Evolutionary conservation across 345 rosid species (phyloP).

Genomic region (Populus deltoides): DNA sequence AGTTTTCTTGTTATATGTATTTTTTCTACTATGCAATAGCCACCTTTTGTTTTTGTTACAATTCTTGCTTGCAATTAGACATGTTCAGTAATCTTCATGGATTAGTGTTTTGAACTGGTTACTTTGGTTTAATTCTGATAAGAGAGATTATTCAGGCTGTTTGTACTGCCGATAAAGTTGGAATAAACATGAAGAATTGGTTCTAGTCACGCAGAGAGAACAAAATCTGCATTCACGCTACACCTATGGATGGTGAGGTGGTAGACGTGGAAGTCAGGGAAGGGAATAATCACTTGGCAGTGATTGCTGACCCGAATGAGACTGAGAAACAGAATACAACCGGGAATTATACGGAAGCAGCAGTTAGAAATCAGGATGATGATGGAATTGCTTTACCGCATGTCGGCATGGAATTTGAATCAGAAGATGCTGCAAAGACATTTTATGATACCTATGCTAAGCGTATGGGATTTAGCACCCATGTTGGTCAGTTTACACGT

Average conservation of each 20-base stretch:
- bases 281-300: conserved; percentile 6
- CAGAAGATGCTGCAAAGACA: conserved; percentile 50
- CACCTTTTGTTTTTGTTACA: no score
- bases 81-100: no score
- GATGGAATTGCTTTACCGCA: conserved; percentile 30
- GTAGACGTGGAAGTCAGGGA: conserved; percentile 29
- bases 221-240: neutral
- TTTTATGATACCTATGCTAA: conserved; percentile 52
- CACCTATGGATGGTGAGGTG: conserved; percentile 36
- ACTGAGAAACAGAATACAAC: conserved; percentile 18
- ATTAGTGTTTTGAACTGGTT: no score
- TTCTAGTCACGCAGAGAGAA: conserved; percentile 9
- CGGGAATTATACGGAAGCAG: conserved; percentile 27
- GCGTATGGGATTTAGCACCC: conserved; percentile 44
- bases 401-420: conserved; percentile 58
- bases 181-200: conserved; percentile 18
- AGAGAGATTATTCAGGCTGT: conserved; percentile 1
- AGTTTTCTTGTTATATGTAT: neutral
- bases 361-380: conserved; percentile 23
- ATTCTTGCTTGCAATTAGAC: no score
- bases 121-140: no score
- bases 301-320: conserved; percentile 12
- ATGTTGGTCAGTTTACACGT: conserved; percentile 53
- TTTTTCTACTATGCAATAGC: no score
- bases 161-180: neutral